Conservation (phyloP, 371 early-diverging fungal genomes). For the Apophysomyces sp. region DNA sequence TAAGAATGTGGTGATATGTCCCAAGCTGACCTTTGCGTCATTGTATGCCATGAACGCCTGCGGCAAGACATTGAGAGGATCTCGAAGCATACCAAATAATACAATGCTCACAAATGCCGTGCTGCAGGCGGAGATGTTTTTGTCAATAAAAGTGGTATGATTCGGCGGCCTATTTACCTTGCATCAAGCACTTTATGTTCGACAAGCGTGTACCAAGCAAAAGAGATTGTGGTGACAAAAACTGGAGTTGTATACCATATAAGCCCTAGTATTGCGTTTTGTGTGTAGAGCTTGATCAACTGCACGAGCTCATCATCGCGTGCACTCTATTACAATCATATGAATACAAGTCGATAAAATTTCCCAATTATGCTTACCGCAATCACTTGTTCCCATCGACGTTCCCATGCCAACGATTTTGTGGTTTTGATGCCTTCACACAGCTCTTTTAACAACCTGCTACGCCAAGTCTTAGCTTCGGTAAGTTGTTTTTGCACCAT, state of each 20-base stretch:
- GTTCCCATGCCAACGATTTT: constrained; percentile 79
- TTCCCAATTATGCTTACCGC: constrained; percentile 25
- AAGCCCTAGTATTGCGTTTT: constrained; percentile 55
- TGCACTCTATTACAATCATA: constrained; percentile 28
- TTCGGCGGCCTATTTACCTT: constrained; percentile 25
- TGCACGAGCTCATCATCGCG: constrained; percentile 57
- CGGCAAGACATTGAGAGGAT: constrained; percentile 64
- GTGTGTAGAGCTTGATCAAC: constrained; percentile 54
- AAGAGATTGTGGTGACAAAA: constrained; percentile 61
- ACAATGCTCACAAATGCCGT: constrained; percentile 69
- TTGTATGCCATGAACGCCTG: constrained; percentile 58
- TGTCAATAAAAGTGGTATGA: neutral
- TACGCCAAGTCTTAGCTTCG: constrained; percentile 60
- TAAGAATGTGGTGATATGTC: constrained; percentile 54
- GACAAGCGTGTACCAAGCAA: constrained; percentile 65
- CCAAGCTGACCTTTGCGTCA: constrained; percentile 57
- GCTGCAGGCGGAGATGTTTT: constrained; percentile 10
- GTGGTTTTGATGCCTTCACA: constrained; percentile 71
- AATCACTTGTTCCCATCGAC: constrained; percentile 62
- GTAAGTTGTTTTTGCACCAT: constrained; percentile 52
- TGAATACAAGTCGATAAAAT: constrained; percentile 2
- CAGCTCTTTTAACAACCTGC: constrained; percentile 62
- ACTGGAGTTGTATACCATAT: constrained; percentile 74
- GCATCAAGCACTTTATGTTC: constrained; percentile 64
- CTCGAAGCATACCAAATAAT: constrained; percentile 59